phyloP scores from a whole-genome alignment of 345 rosid genomes.

The Laguncularia racemosa region DNA sequence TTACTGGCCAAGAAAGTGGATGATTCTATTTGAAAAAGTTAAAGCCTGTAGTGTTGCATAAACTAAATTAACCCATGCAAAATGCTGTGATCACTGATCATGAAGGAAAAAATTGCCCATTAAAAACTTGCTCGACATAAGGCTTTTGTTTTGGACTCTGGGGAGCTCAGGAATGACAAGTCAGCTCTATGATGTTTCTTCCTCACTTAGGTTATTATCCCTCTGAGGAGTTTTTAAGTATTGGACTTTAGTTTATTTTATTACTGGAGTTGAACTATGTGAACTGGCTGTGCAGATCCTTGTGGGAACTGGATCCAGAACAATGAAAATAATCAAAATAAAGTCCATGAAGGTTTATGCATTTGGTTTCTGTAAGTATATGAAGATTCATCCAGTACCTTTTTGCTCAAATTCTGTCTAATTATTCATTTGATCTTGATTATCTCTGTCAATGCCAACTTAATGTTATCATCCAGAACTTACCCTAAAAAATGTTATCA shows the following conservation, averaged over 20 bases:
- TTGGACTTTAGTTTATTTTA: not conserved
- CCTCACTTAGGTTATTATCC: no score
- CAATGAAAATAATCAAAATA: conserved; percentile 70
- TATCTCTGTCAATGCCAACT: conserved; percentile 3
- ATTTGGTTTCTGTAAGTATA: conserved; percentile 85
- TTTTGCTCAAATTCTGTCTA: not conserved
- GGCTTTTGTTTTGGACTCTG: no score
- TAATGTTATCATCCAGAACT: conserved; percentile 2
- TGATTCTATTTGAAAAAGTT: no score
- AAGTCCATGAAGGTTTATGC: conserved; percentile 82
- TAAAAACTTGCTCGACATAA: no score
- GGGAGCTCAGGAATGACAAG: no score
- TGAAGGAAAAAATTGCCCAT: no score
- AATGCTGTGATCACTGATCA: no score
- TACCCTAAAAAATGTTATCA: not conserved
- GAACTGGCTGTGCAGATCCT: conserved; percentile 50
- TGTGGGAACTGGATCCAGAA: conserved; percentile 92
- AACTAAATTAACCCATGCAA: no score
- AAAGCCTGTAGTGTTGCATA: no score
- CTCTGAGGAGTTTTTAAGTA: no score
- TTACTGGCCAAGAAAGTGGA: no score
- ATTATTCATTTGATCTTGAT: not conserved
- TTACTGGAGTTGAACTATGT: conserved; percentile 1
- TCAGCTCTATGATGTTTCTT: no score
- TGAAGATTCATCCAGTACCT: conserved; percentile 12